phyloP scores from a whole-genome alignment of 129 eudicot species.

The Sambucus nigra region DNA sequence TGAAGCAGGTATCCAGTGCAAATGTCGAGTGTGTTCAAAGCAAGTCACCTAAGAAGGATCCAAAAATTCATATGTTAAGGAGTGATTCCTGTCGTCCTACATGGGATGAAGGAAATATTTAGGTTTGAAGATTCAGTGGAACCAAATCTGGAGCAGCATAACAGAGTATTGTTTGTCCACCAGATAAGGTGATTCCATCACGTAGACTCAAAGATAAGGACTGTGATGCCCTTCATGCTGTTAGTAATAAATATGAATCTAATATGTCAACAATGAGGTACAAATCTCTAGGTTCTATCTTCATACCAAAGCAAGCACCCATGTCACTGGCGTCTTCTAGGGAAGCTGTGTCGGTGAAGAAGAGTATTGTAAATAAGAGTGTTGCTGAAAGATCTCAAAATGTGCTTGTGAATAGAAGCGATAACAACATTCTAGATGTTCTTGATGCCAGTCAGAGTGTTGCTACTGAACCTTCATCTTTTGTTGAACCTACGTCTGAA shows the following conservation, averaged over 20 bases:
- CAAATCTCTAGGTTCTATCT: background rate
- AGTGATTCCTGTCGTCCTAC: no score
- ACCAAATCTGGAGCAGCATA: constrained; percentile 10
- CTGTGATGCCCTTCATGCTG: no score
- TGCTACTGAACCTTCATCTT: constrained; percentile 17
- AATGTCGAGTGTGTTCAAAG: constrained; percentile 15
- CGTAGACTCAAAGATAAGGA: no score
- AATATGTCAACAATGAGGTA: constrained; percentile 2
- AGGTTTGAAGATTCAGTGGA: constrained; percentile 10
- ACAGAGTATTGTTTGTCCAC: no score
- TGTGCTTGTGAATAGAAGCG: background rate
- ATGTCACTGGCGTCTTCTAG: constrained; percentile 10
- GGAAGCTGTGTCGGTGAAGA: background rate
- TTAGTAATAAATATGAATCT: constrained; percentile 26
- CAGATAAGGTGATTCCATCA: no score
- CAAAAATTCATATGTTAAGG: constrained; percentile 23
- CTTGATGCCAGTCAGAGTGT: constrained; percentile 16
- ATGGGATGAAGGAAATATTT: no score
- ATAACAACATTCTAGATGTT: constrained; percentile 14
- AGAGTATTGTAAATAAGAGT: constrained; percentile 12
- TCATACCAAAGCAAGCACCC: constrained; percentile 3
- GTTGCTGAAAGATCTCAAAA: constrained; percentile 12
- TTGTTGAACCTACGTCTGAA: constrained; percentile 12
- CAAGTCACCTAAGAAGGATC: no score
- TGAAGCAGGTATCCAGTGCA: constrained; percentile 9